phyloP scores from a whole-genome alignment of 176 grass and related monocot species.

The Stipa capillata region DNA sequence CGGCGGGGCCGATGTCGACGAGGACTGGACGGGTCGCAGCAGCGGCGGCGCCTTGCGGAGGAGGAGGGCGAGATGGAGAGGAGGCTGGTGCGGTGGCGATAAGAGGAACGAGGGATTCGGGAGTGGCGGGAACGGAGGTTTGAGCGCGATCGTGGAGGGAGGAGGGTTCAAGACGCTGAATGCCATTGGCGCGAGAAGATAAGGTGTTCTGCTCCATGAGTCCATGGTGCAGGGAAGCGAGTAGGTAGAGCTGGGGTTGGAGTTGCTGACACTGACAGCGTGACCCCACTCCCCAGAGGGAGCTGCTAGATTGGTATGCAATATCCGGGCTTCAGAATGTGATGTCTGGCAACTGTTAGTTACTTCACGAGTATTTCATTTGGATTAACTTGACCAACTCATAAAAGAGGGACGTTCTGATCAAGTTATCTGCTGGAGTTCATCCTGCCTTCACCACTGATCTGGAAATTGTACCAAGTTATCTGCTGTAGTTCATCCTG shows the following conservation, averaged over 20 bases:
- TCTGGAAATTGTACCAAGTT: no score
- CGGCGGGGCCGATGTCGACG: not conserved
- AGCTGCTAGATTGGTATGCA: not conserved
- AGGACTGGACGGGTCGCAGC: not conserved
- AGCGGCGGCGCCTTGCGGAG: not conserved
- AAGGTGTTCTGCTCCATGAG: conserved; percentile 19
- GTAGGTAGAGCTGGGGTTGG: not conserved
- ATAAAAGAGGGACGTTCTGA: no score
- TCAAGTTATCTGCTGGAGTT: no score
- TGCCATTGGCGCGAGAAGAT: conserved; percentile 41
- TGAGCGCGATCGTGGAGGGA: not conserved
- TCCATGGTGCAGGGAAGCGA: not conserved
- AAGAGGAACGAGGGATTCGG: not conserved
- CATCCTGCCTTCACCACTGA: no score
- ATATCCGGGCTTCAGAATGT: not conserved
- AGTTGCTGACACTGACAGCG: not conserved
- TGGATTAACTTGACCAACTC: no score
- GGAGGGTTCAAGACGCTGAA: conserved; percentile 17
- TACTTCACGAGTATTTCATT: no score
- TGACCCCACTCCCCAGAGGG: not conserved
- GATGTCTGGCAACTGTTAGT: no score
- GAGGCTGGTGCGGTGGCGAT: not conserved
- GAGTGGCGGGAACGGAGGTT: not conserved
- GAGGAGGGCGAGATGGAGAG: not conserved
- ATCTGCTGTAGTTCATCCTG: no score